Base-by-base conservation (phyloP, 805 yeast species). In the Komagataella phaffii region DNA sequence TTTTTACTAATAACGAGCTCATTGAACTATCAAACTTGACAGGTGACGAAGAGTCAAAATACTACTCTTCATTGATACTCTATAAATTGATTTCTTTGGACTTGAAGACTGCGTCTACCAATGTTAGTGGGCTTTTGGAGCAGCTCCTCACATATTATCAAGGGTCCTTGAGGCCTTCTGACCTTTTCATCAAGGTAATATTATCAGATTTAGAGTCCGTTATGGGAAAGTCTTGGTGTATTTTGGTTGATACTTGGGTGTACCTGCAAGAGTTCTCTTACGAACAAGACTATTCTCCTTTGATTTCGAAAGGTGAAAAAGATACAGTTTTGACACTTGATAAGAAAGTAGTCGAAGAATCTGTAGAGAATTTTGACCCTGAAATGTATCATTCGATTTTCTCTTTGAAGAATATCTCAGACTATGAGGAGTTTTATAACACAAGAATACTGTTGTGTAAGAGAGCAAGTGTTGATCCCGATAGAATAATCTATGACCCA, bases 151-250 rank as follows among this genome's bases (percentile, higher is more conserved):
- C 65, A 6, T 69, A 76, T 47, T 88, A 85, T 60, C 63, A 66
- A n/a, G 96, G 96, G 3, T 72, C 90, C 0, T 66, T 71, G 2
- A 62, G 76, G 14, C 67, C 80, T 1, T 78, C 77, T 44, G 97
- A 91, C 60, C 61, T 77, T 51, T 53, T 89, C 2, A 60, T 91
- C 24, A 76, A 85, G 51, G 62, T 67, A 3, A 65, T 86, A 1
- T 61, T 91, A 47, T 70, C 72, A 51, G 61, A 63, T 10, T 69
- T 88, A 43, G 98, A 91, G 63, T 59, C 77, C 0, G 40, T 30
- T 5, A 10, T 8, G 40, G 40, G 3, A 8, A 30, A 30, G 14
- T 30, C 40, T 30, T 30, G 40, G 40, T 30, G 40, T 30, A 30
- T 5, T 30, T 30, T 30, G 40, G n/a, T 30, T 30, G 40, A 30